phyloP scores from a whole-genome alignment of 805 yeast species.

The Yamadazyma nakazawae region DNA sequence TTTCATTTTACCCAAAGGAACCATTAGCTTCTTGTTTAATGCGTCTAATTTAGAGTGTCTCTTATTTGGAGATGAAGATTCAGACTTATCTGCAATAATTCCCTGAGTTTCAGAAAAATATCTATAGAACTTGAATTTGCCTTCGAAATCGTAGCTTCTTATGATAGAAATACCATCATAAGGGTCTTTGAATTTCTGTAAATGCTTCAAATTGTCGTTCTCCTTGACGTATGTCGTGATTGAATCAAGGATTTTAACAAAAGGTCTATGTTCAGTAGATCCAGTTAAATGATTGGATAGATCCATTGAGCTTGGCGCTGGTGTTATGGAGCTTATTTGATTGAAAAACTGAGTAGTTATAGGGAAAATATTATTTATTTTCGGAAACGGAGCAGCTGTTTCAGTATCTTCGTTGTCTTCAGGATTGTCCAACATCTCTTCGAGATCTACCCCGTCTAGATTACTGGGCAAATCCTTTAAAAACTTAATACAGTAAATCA shows the following conservation, averaged over 20 bases:
- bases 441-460: conserved; percentile 35
- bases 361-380: conserved; percentile 57
- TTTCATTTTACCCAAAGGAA: conserved; percentile 25
- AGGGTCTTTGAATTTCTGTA: conserved; percentile 19
- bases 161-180: conserved; percentile 39
- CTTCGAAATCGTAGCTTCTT: conserved; percentile 67
- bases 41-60: background rate
- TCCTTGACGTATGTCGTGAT: conserved; percentile 40
- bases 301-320: conserved; percentile 62
- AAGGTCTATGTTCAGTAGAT: conserved; percentile 46
- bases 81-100: background rate
- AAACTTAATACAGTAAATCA: conserved; percentile 39
- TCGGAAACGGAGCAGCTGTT: conserved; percentile 18
- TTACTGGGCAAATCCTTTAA: conserved; percentile 44
- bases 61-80: background rate
- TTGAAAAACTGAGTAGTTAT: conserved; percentile 61
- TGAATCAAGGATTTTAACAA: conserved; percentile 49
- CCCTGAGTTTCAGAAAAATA: conserved; percentile 29
- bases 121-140: conserved; percentile 69
- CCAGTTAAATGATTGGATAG: conserved; percentile 54
- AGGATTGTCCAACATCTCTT: conserved; percentile 15
- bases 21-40: conserved; percentile 15
- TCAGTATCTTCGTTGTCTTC: conserved; percentile 24
- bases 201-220: conserved; percentile 23
- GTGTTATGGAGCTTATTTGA: conserved; percentile 32